Conservation (phyloP, 2,329 filamentous ascomycete genomes). For the Diplodia mutila region DNA sequence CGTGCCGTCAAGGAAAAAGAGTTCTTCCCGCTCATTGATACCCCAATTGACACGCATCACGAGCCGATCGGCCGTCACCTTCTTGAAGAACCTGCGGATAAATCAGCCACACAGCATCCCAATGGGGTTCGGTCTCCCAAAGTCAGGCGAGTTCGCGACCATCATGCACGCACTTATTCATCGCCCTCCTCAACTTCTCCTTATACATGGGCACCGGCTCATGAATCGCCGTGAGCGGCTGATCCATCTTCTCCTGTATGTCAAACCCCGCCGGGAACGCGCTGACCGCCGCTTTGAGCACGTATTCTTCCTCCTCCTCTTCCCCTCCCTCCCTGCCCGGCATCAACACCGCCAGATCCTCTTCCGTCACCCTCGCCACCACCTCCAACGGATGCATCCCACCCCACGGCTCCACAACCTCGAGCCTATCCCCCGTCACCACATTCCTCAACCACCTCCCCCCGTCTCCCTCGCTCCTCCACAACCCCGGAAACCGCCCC, state of each 20-base stretch:
- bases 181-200: constrained; percentile 21
- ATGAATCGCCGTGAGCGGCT: constrained; percentile 14
- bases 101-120: not conserved
- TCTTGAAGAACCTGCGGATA: constrained; percentile 23
- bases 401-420: constrained; percentile 8
- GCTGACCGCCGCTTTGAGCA: constrained; percentile 20
- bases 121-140: not conserved
- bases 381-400: constrained; percentile 6
- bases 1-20: constrained; percentile 13
- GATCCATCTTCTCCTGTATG: constrained; percentile 19
- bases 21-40: constrained; percentile 21
- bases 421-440: constrained; percentile 7
- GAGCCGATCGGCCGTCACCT: not conserved
- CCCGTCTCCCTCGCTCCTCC: not conserved
- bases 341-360: constrained; percentile 18
- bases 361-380: constrained; percentile 16
- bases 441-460: not conserved
- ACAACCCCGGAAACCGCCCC: constrained; percentile 14
- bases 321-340: not conserved
- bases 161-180: constrained; percentile 15
- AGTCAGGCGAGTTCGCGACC: not conserved
- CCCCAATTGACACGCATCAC: constrained; percentile 23
- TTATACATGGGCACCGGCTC: constrained; percentile 20
- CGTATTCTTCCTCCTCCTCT: constrained; percentile 2
- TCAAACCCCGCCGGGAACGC: constrained; percentile 23